These are phyloP conservation scores for Trichoderma erinaceum DNA, from an alignment of 495 filamentous ascomycete species.

Conservation along the genomic window DNA sequence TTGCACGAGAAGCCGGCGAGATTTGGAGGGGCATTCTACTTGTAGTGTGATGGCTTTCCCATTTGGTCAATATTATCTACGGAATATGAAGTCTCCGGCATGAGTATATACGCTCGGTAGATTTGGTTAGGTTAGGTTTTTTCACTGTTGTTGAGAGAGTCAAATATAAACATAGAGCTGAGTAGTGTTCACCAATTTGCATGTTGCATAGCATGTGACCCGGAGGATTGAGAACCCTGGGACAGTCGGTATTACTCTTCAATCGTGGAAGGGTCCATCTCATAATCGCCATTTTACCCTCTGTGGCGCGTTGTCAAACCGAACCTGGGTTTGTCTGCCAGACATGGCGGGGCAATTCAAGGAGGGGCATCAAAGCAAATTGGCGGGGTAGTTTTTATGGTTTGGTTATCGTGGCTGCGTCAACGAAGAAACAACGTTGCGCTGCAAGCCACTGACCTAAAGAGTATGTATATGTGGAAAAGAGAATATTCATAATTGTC, in stretches of 20 bases:
- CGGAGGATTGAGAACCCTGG: conserved; percentile 59
- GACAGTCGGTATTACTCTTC: conserved; percentile 67
- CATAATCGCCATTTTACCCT: conserved; percentile 45
- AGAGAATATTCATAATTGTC: background rate
- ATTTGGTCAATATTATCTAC: too few relatives aligned
- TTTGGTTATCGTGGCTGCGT: background rate
- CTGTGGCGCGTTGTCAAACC: background rate
- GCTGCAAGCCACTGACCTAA: conserved; percentile 3
- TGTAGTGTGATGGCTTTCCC: too few relatives aligned
- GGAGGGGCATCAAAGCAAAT: background rate
- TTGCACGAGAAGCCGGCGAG: too few relatives aligned
- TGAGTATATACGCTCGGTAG: too few relatives aligned
- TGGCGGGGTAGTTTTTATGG: conserved; percentile 11
- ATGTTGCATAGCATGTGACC: conserved; percentile 46
- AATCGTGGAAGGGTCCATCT: conserved; percentile 66
- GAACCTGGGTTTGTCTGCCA: too few relatives aligned
- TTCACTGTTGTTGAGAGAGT: too few relatives aligned
- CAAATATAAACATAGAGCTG: too few relatives aligned
- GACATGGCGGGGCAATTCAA: background rate
- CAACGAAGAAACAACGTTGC: background rate
- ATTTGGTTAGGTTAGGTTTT: too few relatives aligned
- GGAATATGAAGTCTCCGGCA: too few relatives aligned
- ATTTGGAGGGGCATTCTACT: too few relatives aligned
- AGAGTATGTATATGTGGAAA: background rate
- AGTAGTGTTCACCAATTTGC: too few relatives aligned